A percentile compares a stretch with the other conserved stretches of the same genome.
phyloP scores from a whole-genome alignment of 2,329 filamentous ascomycete species.

The Metarhizium robertsii region DNA sequence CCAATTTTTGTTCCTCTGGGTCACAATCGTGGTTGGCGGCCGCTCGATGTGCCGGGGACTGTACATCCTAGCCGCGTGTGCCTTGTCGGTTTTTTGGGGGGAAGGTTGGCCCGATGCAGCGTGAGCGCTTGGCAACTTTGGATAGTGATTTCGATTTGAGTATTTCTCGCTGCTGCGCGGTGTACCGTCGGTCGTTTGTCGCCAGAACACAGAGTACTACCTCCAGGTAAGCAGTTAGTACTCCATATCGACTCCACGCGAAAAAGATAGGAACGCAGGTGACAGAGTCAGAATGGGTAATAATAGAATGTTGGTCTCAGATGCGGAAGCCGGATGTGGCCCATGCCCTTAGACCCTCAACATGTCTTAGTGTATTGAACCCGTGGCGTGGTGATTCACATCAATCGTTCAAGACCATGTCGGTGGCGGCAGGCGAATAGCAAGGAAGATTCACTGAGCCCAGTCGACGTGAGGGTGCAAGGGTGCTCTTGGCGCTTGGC shows the following conservation, averaged over 20 bases:
- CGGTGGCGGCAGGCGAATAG: background rate
- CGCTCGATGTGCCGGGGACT: background rate
- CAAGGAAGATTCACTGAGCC: background rate
- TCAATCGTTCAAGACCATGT: background rate
- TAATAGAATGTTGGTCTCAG: background rate
- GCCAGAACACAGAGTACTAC: too few relatives aligned
- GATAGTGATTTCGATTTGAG: background rate
- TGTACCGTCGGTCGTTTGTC: too few relatives aligned
- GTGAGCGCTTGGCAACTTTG: background rate
- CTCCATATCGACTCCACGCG: too few relatives aligned
- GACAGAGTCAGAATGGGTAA: background rate
- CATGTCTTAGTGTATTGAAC: background rate
- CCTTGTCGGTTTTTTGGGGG: background rate
- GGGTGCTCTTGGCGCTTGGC: background rate
- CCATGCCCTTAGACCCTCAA: background rate
- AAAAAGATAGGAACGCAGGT: background rate
- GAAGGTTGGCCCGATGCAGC: background rate
- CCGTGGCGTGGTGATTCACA: background rate
- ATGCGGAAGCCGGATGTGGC: background rate
- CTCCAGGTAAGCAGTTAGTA: too few relatives aligned
- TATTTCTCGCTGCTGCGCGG: background rate
- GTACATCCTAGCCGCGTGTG: background rate
- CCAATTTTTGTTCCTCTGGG: background rate
- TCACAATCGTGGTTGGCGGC: background rate
- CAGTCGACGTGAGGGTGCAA: background rate